A percentile compares a stretch with the other conserved stretches of the same genome.
Evolutionary conservation across 148 eudicot genomes (phyloP).

Genomic region (Amaranthus hypochondriacus): DNA sequence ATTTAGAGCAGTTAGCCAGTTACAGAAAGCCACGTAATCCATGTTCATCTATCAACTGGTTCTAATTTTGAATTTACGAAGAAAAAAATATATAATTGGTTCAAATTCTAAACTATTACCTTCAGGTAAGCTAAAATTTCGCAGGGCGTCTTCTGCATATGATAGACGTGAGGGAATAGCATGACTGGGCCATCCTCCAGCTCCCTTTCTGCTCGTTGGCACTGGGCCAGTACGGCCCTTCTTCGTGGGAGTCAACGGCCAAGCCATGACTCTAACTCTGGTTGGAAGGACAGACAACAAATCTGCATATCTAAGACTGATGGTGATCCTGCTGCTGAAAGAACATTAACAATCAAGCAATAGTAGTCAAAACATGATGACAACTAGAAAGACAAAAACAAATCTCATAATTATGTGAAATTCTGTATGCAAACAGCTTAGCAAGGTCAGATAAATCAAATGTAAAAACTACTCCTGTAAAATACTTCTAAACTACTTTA

Average conservation of each 20-base stretch:
- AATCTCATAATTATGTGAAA: background rate
- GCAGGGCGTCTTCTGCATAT: slow-evolving; percentile 83
- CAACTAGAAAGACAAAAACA: background rate
- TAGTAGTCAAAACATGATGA: slow-evolving; percentile 7
- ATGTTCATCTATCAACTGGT: background rate
- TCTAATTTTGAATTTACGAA: background rate
- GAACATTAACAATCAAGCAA: slow-evolving; percentile 5
- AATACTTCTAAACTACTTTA: background rate
- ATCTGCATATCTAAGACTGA: slow-evolving; percentile 79
- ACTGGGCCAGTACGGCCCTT: slow-evolving; percentile 25
- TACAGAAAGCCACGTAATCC: too few species aligned
- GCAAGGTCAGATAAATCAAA: background rate
- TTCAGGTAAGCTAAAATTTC: slow-evolving; percentile 81
- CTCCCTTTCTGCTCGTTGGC: slow-evolving; percentile 34
- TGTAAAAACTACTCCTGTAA: background rate
- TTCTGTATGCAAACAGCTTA: background rate
- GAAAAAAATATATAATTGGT: too few species aligned
- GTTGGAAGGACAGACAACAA: slow-evolving; percentile 78
- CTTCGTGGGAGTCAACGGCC: slow-evolving; percentile 62
- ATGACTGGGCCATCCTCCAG: slow-evolving; percentile 37
- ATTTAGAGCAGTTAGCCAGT: too few species aligned
- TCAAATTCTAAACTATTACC: slow-evolving; percentile 35
- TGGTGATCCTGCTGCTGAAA: slow-evolving; percentile 68
- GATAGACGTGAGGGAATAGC: slow-evolving; percentile 61
- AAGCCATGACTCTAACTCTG: slow-evolving; percentile 72